These are phyloP conservation scores for Acaromyces ingoldii DNA, from an alignment of 1,284 basidiomycete species.

Conservation along the genomic window DNA sequence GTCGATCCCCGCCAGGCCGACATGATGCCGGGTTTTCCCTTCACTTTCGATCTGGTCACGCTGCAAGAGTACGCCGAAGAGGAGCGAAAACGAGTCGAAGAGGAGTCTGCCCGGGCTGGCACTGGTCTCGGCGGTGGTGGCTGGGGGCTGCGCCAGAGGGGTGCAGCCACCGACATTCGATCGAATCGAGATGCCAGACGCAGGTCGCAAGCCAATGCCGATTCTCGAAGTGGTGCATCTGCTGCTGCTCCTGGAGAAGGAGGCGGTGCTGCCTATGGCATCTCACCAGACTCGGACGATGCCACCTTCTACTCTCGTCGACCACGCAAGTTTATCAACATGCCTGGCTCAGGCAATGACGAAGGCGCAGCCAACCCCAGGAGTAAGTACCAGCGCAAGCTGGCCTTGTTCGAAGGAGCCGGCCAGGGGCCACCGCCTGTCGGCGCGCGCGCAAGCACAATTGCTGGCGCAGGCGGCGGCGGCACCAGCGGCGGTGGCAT, in stretches of 20 bases:
- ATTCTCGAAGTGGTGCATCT: no score
- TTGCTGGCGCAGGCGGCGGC: conserved; percentile 20
- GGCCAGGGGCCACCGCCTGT: conserved; percentile 46
- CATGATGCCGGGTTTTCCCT: conserved; percentile 41
- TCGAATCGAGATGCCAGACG: background rate
- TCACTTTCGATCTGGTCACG: conserved; percentile 41
- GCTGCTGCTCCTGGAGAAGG: background rate
- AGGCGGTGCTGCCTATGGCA: conserved; percentile 19
- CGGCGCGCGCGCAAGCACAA: conserved; percentile 16
- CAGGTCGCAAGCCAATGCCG: background rate
- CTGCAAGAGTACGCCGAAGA: conserved; percentile 43
- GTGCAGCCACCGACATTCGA: background rate
- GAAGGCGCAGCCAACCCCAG: background rate
- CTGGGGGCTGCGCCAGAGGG: conserved; percentile 21
- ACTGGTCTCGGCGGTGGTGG: conserved; percentile 11
- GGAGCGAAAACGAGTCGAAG: conserved; percentile 34
- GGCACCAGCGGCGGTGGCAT: conserved; percentile 33
- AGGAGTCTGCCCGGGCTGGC: conserved; percentile 9
- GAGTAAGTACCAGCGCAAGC: conserved; percentile 64
- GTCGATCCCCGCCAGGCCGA: background rate
- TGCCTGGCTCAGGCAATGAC: conserved; percentile 18
- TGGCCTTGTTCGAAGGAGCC: conserved; percentile 80
- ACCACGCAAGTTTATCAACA: conserved; percentile 30
- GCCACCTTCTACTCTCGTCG: conserved; percentile 47
- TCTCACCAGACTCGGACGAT: conserved; percentile 43